A percentile compares a stretch with the other conserved stretches of the same genome.
These are phyloP conservation scores for Niveomyces coronatus DNA, from an alignment of 2,329 filamentous ascomycete genomes.

Conservation along the genomic window DNA sequence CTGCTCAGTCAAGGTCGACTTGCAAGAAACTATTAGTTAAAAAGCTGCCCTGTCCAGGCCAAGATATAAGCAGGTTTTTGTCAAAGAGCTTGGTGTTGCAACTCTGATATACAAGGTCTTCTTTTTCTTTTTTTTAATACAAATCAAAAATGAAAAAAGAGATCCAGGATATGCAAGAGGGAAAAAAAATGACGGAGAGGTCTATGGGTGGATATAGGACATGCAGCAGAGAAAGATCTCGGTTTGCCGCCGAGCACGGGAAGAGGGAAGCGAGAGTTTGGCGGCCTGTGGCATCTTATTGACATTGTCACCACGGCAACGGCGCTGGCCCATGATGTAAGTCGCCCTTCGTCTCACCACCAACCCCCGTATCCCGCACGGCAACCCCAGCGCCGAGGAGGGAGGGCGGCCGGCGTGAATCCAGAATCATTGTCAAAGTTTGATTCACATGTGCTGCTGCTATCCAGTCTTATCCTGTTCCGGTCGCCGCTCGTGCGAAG, in stretches of 20 bases:
- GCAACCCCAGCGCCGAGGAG: constrained; percentile 8
- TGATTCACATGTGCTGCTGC: too few species aligned
- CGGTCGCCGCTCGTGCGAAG: too few species aligned
- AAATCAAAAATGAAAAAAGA: constrained; percentile 4
- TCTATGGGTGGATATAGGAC: constrained; percentile 17
- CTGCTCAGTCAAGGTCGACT: constrained; percentile 40
- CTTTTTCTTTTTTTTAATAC: constrained; percentile 10
- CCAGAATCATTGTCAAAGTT: constrained; percentile 2
- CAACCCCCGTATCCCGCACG: too few species aligned
- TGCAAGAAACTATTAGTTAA: constrained; percentile 14
- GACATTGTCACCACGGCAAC: constrained; percentile 25
- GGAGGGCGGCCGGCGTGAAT: constrained; percentile 7
- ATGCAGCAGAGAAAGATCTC: constrained; percentile 9
- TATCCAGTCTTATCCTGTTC: too few species aligned
- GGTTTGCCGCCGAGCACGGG: too few species aligned
- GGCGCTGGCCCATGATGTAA: constrained; percentile 1
- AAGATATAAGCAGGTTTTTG: constrained; percentile 23
- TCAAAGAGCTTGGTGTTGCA: constrained; percentile 9
- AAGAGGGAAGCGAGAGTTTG: too few species aligned
- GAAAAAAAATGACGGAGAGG: too few species aligned
- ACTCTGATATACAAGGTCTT: constrained; percentile 10
- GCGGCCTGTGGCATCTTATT: too few species aligned
- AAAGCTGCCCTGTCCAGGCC: constrained; percentile 34
- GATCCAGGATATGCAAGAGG: constrained; percentile 9
- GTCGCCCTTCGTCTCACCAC: constrained; percentile 8